phyloP scores from a whole-genome alignment of 345 rosid species.

The Raphanus sativus region DNA sequence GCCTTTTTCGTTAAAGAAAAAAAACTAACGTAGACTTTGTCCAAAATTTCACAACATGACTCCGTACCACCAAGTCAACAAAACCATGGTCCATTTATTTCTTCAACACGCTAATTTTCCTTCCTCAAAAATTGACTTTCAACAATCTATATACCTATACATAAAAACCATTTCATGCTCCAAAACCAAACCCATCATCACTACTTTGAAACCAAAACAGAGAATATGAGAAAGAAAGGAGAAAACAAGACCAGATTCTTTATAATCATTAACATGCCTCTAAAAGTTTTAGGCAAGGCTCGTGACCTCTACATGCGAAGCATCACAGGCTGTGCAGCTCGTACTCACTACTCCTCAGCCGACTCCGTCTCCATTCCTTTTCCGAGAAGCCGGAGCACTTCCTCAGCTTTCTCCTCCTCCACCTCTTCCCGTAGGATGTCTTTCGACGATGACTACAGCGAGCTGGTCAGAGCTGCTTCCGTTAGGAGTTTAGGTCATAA shows the following conservation, averaged over 20 bases:
- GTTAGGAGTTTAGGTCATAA: constrained; percentile 50
- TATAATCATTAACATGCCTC: constrained; percentile 46
- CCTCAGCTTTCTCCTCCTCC: constrained; percentile 38
- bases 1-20: background rate
- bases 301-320: constrained; percentile 68
- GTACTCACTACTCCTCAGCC: constrained; percentile 35
- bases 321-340: constrained; percentile 50
- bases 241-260: constrained; percentile 46
- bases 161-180: constrained; percentile 10
- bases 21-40: constrained; percentile 3
- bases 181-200: background rate
- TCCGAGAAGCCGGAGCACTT: constrained; percentile 62
- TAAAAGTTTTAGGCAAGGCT: constrained; percentile 53
- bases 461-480: constrained; percentile 61
- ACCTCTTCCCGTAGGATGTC: constrained; percentile 18
- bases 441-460: constrained; percentile 57
- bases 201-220: background rate
- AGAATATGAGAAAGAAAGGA: constrained; percentile 26
- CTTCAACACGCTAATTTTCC: constrained; percentile 24
- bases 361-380: constrained; percentile 27
- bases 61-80: constrained; percentile 31
- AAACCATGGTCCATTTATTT: constrained; percentile 22
- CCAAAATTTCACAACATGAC: background rate
- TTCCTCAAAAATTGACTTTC: constrained; percentile 16
- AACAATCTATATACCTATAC: constrained; percentile 16